Percentiles rank a stretch among this genome's conserved stretches.
Evolutionary conservation across 345 rosid genomes (phyloP).

Genomic region (Firmiana major): DNA sequence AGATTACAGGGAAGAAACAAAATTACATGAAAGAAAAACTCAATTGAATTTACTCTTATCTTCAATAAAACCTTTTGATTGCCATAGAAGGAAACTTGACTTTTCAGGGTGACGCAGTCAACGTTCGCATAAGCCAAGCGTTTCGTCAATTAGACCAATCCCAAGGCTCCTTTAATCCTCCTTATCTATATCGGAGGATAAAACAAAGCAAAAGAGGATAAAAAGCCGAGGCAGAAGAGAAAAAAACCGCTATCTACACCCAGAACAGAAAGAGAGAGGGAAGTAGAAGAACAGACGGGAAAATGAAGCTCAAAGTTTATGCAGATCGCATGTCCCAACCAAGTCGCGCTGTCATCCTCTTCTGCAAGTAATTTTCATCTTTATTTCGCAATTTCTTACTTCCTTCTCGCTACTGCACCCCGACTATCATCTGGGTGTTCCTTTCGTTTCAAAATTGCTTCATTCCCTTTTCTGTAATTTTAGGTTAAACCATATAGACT

Average conservation of each 20-base stretch:
- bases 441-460: background rate
- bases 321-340: constrained; percentile 82
- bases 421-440: background rate
- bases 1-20: too few relatives aligned
- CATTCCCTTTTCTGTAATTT: background rate
- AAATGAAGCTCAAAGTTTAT: constrained; percentile 72
- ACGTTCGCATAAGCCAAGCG: too few relatives aligned
- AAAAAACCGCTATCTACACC: background rate
- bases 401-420: background rate
- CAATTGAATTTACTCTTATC: too few relatives aligned
- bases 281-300: background rate
- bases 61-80: too few relatives aligned
- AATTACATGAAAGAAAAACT: too few relatives aligned
- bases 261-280: background rate
- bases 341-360: constrained; percentile 67
- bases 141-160: too few relatives aligned
- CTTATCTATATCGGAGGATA: too few relatives aligned
- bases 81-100: too few relatives aligned
- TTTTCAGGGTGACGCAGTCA: too few relatives aligned
- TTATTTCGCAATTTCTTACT: background rate
- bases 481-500: constrained; percentile 69
- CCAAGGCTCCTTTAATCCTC: too few relatives aligned
- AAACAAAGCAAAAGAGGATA: background rate
- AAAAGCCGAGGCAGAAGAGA: background rate
- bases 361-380: constrained; percentile 67